These are phyloP conservation scores for Elsinoe perseae DNA, from an alignment of 2,329 filamentous ascomycete genomes.

Conservation along the genomic window DNA sequence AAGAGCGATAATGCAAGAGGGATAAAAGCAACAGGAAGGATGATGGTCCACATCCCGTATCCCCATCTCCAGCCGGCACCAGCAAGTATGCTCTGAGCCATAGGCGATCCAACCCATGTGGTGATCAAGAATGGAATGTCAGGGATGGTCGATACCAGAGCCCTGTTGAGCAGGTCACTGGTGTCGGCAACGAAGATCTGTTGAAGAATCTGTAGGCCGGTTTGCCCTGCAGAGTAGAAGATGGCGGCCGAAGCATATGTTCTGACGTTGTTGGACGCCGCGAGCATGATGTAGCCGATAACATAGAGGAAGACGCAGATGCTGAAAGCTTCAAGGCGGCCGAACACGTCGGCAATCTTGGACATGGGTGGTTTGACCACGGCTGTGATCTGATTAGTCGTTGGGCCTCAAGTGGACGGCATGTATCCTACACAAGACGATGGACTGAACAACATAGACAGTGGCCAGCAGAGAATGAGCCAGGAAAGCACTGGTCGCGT, in stretches of 20 bases:
- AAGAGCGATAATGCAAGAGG: conserved; percentile 48
- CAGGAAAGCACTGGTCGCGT: conserved; percentile 58
- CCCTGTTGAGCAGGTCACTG: conserved; percentile 52
- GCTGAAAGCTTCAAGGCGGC: conserved; percentile 52
- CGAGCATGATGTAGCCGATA: conserved; percentile 52
- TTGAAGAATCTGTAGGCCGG: conserved; percentile 53
- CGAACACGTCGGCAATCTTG: conserved; percentile 56
- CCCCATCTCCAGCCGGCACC: conserved; percentile 53
- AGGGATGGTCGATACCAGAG: conserved; percentile 51
- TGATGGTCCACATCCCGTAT: conserved; percentile 55
- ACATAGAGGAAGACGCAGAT: conserved; percentile 48
- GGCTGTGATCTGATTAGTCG: conserved; percentile 29
- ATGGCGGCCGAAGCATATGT: conserved; percentile 51
- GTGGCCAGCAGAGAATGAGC: conserved; percentile 59
- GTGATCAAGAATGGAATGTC: conserved; percentile 54
- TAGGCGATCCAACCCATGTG: conserved; percentile 52
- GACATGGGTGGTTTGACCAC: conserved; percentile 55
- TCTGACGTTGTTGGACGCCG: conserved; percentile 47
- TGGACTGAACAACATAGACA: conserved; percentile 55
- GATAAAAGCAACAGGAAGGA: conserved; percentile 50
- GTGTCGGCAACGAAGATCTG: conserved; percentile 60
- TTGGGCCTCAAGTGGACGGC: not conserved
- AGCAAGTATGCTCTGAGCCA: conserved; percentile 43
- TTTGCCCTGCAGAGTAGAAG: conserved; percentile 55
- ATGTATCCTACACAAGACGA: conserved; percentile 49